These are phyloP conservation scores for Lycium ferocissimum DNA, from an alignment of 257 asterid genomes.

Conservation along the genomic window DNA sequence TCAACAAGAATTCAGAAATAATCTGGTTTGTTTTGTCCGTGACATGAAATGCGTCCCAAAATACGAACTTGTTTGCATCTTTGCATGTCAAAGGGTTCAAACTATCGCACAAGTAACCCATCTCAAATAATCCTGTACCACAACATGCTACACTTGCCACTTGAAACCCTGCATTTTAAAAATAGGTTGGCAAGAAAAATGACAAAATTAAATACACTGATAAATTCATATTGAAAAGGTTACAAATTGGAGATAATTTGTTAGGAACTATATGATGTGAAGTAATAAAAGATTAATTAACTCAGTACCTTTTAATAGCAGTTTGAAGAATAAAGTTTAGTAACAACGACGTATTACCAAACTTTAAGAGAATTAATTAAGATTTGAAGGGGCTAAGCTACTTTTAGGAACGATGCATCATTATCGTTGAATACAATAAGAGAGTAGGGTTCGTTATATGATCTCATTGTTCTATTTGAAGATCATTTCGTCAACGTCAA, in stretches of 20 bases:
- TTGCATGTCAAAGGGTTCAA: conserved; percentile 81
- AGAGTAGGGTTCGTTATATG: not conserved
- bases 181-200: not conserved
- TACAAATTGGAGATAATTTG: too few species aligned
- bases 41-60: conserved; percentile 97
- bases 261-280: not conserved
- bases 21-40: conserved; percentile 68
- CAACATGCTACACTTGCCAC: conserved; percentile 79
- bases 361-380: not conserved
- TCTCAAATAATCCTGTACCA: conserved; percentile 85
- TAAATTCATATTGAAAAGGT: not conserved
- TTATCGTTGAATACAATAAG: not conserved
- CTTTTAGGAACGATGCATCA: not conserved
- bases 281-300: not conserved
- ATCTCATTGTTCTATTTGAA: not conserved
- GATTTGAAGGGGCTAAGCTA: not conserved
- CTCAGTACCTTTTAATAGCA: not conserved
- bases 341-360: not conserved
- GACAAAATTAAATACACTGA: not conserved
- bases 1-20: conserved; percentile 56
- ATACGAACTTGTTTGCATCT: conserved; percentile 76
- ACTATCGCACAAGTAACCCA: conserved; percentile 77
- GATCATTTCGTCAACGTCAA: not conserved
- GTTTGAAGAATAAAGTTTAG: not conserved
- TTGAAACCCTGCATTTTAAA: conserved; percentile 61